phyloP scores from a whole-genome alignment of 2,329 filamentous ascomycete species.

The Zarea fungicola region DNA sequence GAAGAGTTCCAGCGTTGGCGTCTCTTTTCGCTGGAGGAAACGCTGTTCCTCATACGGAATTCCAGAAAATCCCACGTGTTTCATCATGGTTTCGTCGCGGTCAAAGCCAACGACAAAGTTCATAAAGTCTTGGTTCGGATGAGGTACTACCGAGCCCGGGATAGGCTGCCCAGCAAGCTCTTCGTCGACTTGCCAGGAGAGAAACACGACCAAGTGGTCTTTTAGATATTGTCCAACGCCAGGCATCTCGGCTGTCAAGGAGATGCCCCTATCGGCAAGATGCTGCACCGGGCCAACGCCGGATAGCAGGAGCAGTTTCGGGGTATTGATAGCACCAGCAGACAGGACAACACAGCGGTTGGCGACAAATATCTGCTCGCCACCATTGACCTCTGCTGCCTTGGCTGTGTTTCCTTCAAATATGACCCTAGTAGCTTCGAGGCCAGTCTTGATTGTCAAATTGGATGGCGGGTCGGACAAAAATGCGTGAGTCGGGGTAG shows the following conservation, averaged over 20 bases:
- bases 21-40: not conserved
- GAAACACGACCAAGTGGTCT: not conserved
- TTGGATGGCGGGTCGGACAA: not conserved
- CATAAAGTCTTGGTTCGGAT: not conserved
- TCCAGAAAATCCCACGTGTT: not conserved
- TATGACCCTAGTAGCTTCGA: not conserved
- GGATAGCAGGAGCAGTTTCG: conserved; percentile 31
- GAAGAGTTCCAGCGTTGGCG: not conserved
- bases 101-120: not conserved
- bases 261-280: conserved; percentile 35
- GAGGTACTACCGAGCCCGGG: not conserved
- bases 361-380: not conserved
- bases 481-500: not conserved
- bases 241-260: conserved; percentile 11
- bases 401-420: not conserved
- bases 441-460: not conserved
- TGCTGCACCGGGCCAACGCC: conserved; percentile 30
- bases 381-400: not conserved
- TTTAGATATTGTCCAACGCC: not conserved
- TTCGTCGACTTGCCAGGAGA: not conserved
- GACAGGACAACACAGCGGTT: not conserved
- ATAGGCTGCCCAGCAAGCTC: not conserved
- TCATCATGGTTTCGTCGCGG: not conserved
- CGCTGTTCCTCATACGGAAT: not conserved
- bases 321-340: conserved; percentile 27